Conservation (phyloP, 306 rosid species). For the Styphnolobium japonicum region DNA sequence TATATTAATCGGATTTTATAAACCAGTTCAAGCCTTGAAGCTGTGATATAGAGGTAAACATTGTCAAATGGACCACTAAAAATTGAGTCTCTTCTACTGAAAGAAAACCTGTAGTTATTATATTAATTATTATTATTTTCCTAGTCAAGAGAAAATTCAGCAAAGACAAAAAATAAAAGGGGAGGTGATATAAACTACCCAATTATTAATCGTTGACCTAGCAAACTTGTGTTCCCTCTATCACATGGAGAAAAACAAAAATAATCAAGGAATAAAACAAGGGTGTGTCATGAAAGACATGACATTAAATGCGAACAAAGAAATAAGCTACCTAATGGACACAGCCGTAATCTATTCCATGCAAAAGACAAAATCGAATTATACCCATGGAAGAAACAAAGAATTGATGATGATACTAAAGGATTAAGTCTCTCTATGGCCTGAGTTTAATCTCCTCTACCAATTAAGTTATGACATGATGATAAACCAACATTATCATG, state of each 20-base stretch:
- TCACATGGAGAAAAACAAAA: neutral
- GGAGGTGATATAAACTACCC: too few species aligned
- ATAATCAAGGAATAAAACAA: neutral
- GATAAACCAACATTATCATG: neutral
- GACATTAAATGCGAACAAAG: constrained; percentile 11
- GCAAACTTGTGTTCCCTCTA: too few species aligned
- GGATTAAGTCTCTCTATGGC: neutral
- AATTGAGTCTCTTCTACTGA: too few species aligned
- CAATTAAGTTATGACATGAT: neutral
- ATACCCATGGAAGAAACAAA: neutral
- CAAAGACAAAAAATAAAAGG: too few species aligned
- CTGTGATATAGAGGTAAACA: too few species aligned
- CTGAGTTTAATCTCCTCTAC: neutral
- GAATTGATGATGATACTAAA: neutral
- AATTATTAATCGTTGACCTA: too few species aligned
- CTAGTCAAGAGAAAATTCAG: too few species aligned
- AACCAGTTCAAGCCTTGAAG: too few species aligned
- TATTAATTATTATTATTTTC: too few species aligned
- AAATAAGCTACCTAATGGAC: neutral
- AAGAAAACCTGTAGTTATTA: too few species aligned
- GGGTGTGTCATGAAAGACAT: neutral
- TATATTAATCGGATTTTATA: too few species aligned
- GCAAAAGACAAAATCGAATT: neutral
- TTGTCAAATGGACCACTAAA: too few species aligned
- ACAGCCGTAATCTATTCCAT: neutral